Evolutionary conservation across 73 alveolate genomes (phyloP), one percentile per base, ranked within the genome.

Genomic region (Tetrahymena malaccensis): DNA sequence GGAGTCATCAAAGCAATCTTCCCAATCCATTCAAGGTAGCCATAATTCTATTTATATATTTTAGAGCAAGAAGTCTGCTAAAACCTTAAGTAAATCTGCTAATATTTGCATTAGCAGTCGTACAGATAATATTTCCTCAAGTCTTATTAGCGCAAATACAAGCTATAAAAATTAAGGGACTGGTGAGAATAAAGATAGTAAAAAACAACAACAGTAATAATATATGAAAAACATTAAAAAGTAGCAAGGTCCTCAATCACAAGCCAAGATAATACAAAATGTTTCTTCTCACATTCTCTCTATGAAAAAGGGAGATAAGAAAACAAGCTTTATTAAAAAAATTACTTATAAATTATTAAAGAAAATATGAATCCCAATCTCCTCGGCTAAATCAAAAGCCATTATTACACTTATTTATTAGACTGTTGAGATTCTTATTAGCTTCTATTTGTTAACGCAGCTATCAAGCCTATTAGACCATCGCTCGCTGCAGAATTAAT

Each of bases 321-420:
- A 31, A n/a, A 70, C 37, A n/a, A 27, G 37, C 37, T 70, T 34
- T 70, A 70, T 70, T n/a, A 70, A 70, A 70, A 70, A 70, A 31
- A 70, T 70, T 25, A 31, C 25, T 40, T 25, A 70, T 70, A 70
- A 70, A 70, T 27, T 70, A 70, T 70, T 70, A n/a, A 70, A 70
- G 89, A 70, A 70, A 70, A 27, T 70, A 70, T 70, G 89, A 70
- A 70, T 70, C 89, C 40, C 89, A 70, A 31, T 70, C 37, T 27
- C 89, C 40, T 70, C 89, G 89, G 89, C 89, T 70, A 70, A 70
- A 70, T 70, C 89, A 70, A 70, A 70, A 70, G 89, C 89, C 89
- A 70, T n/a, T 12, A 70, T 70, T 8, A 27, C 37, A 8, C 89
- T 70, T 70, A 70, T 70, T 70, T 70, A 70, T 70, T 70, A 70